phyloP scores from a whole-genome alignment of 2,329 filamentous ascomycete genomes.

The Aspergillus sp. region DNA sequence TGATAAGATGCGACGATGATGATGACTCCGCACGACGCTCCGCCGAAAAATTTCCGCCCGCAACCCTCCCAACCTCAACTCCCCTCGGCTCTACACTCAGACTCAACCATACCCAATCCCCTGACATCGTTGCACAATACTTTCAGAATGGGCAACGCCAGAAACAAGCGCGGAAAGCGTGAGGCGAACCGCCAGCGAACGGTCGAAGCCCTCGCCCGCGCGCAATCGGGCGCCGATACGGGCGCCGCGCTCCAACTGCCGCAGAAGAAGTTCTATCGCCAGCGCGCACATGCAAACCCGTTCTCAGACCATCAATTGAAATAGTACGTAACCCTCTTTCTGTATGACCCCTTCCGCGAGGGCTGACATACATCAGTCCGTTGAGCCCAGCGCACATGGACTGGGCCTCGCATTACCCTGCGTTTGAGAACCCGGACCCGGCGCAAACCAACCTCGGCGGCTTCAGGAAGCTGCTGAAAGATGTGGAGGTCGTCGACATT shows the following conservation, averaged over 20 bases:
- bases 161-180: slow-evolving; percentile 52
- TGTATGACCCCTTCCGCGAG: background rate
- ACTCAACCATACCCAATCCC: slow-evolving; percentile 5
- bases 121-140: too few relatives aligned
- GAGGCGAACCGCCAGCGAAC: slow-evolving; percentile 61
- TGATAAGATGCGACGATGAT: too few relatives aligned
- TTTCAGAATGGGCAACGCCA: slow-evolving; percentile 1
- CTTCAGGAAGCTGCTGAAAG: slow-evolving; percentile 53
- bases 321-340: slow-evolving; percentile 63
- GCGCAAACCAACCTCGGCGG: slow-evolving; percentile 31
- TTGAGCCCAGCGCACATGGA: slow-evolving; percentile 79
- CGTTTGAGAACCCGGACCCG: slow-evolving; percentile 54
- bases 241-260: slow-evolving; percentile 60
- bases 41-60: slow-evolving; percentile 41
- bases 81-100: background rate
- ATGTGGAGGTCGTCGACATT: slow-evolving; percentile 92
- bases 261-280: slow-evolving; percentile 93
- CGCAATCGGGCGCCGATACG: slow-evolving; percentile 19
- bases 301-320: slow-evolving; percentile 89
- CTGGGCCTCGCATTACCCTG: slow-evolving; percentile 81
- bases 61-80: background rate
- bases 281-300: slow-evolving; percentile 94
- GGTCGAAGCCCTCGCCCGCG: slow-evolving; percentile 16
- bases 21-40: slow-evolving; percentile 15
- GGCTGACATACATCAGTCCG: slow-evolving; percentile 45